Conservation (phyloP, 768 basidiomycete genomes). For the Leccinum barrowsii region DNA sequence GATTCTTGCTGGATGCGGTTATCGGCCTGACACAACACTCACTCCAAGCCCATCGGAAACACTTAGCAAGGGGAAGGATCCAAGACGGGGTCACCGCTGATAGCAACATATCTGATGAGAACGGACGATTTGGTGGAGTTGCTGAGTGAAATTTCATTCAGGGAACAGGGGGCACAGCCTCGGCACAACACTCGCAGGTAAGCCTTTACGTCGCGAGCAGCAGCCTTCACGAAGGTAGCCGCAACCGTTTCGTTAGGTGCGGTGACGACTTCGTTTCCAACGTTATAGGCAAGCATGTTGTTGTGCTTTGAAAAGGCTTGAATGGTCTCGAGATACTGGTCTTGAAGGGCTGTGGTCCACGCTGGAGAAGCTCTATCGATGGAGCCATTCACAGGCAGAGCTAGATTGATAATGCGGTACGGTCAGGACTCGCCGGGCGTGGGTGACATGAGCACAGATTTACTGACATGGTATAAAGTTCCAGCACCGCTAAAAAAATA, state of each 20-base stretch:
- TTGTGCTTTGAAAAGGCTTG: slow-evolving; percentile 79
- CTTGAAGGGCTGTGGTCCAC: slow-evolving; percentile 80
- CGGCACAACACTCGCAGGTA: slow-evolving; percentile 58
- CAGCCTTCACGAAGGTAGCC: slow-evolving; percentile 84
- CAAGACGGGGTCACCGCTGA: slow-evolving; percentile 64
- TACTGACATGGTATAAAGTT: slow-evolving; percentile 83
- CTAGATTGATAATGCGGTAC: slow-evolving; percentile 69
- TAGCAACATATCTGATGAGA: slow-evolving; percentile 83
- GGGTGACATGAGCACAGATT: not conserved
- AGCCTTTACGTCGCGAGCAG: slow-evolving; percentile 82
- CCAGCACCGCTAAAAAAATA: slow-evolving; percentile 62
- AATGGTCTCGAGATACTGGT: slow-evolving; percentile 77
- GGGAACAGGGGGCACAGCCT: not conserved
- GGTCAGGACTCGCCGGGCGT: slow-evolving; percentile 7
- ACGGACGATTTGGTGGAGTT: slow-evolving; percentile 59
- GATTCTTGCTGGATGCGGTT: too few species aligned
- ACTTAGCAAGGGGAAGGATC: slow-evolving; percentile 61
- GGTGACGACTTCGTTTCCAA: slow-evolving; percentile 82
- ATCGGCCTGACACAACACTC: too few species aligned
- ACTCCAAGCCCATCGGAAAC: too few species aligned
- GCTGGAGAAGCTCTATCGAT: slow-evolving; percentile 67
- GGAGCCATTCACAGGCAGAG: slow-evolving; percentile 82
- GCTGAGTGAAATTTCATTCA: slow-evolving; percentile 31
- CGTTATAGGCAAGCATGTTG: slow-evolving; percentile 73
- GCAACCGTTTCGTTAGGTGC: slow-evolving; percentile 52